Evolutionary conservation across 2,329 filamentous ascomycete species (phyloP), one percentile per base, ranked within the genome.

Genomic region (Exophiala calicioides): DNA sequence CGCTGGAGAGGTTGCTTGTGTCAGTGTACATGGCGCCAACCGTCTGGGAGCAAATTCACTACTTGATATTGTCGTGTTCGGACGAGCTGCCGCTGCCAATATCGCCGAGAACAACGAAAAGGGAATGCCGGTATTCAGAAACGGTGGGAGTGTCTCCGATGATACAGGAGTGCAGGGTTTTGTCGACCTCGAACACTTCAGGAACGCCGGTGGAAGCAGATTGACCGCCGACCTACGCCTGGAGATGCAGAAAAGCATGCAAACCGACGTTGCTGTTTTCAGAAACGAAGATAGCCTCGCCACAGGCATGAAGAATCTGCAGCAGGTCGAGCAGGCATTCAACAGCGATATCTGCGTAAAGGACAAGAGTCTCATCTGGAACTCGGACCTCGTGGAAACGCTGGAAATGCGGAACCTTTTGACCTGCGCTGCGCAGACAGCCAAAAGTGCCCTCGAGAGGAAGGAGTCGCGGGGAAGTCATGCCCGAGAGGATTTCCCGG

Each of bases 401-500:
- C 82, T 98, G 46, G 93, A 98, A 75, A 78, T 97, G 65, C 81
- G 90, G 65, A 98, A 98, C 72, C 73, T 98, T 64, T 76, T 98
- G 67, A 97, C 93, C 64, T 97, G 93, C 83, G 91, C 90, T 82
- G 52, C 47, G 36, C 93, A 98, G 85, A 97, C 93, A 41, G 93
- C 93, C 55, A 81, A 84, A 61, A 81, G 90, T 24, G 93, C 93
- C 55, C 88, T 90, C 49, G 91, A 91, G 75, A 85, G 93, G 67
- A 95, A 95, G 80, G 93, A 98, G 75, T 95, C 90, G 46, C 88
- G 93, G 75, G 93, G 93, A 68, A 91, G 91, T 18, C 93, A 98
- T 72, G 93, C 93, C 58, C 87, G 93, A 59, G 93, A 98, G 77
- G 93, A 98, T 68, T 97, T 71, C 80, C 91, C 91, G 47, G 90